Conservation (phyloP, 2,329 filamentous ascomycete genomes). For the Penicillium italicum region DNA sequence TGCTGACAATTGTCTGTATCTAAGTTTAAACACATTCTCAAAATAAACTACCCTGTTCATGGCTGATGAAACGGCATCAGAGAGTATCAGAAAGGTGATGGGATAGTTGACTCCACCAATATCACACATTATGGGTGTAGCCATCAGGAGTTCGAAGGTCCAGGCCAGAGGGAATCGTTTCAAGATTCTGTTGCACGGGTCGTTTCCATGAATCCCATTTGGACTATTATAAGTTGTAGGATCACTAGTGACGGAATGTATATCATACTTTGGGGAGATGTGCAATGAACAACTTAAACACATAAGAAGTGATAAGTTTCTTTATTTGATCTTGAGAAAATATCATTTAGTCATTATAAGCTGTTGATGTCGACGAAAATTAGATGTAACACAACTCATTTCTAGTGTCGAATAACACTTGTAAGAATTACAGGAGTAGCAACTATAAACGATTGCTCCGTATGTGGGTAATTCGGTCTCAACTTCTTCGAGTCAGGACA, state of each 20-base stretch:
- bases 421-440: not conserved
- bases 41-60: slow-evolving; percentile 6
- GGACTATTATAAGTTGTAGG: not conserved
- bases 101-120: not conserved
- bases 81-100: not conserved
- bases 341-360: not conserved
- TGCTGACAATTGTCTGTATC: not conserved
- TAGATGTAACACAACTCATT: slow-evolving; percentile 7
- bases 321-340: not conserved
- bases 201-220: not conserved
- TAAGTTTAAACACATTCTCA: slow-evolving; percentile 4
- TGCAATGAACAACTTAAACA: not conserved
- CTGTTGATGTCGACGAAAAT: not conserved
- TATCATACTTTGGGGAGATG: not conserved
- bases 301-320: not conserved
- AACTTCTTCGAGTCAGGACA: slow-evolving; percentile 3
- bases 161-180: not conserved
- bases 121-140: not conserved
- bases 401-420: not conserved
- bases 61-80: slow-evolving; percentile 1
- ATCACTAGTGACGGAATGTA: not conserved
- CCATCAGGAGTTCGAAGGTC: not conserved
- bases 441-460: not conserved
- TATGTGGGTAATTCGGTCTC: not conserved
- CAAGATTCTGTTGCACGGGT: not conserved